Percentiles rank a stretch among this genome's conserved stretches.
Evolutionary conservation across 2,329 filamentous ascomycete genomes (phyloP).

Genomic region (Diaporthe velutina): DNA sequence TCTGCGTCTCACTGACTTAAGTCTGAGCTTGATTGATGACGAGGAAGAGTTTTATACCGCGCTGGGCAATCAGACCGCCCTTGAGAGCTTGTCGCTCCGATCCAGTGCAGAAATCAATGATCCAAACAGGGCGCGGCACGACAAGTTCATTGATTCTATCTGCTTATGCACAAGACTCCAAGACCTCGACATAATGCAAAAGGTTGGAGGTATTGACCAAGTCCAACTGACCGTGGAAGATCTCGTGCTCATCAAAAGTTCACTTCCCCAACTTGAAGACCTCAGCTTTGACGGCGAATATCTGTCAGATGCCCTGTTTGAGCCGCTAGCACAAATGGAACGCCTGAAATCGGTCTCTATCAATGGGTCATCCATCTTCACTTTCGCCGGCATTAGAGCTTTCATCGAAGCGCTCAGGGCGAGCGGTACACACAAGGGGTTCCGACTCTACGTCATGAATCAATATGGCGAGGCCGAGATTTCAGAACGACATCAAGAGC

Average conservation of each 20-base stretch:
- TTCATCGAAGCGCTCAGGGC: constrained; percentile 55
- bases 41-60: constrained; percentile 65
- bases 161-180: constrained; percentile 64
- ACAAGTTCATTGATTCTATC: constrained; percentile 55
- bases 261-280: constrained; percentile 64
- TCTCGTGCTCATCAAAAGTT: constrained; percentile 59
- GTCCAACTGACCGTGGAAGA: constrained; percentile 64
- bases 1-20: constrained; percentile 60
- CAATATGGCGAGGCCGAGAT: constrained; percentile 49
- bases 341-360: constrained; percentile 66
- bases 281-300: constrained; percentile 69
- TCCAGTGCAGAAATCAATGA: constrained; percentile 43
- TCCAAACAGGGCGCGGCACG: constrained; percentile 48
- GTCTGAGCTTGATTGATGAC: constrained; percentile 61
- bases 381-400: constrained; percentile 59
- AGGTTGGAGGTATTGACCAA: constrained; percentile 32
- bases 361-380: constrained; percentile 68
- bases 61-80: constrained; percentile 61
- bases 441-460: constrained; percentile 51
- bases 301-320: constrained; percentile 60
- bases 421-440: constrained; percentile 44
- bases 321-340: constrained; percentile 50
- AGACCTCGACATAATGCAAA: constrained; percentile 63
- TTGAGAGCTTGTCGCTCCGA: constrained; percentile 51
- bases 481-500: constrained; percentile 43